Conservation (phyloP, 176 grass and related monocot genomes). For the Phoenix dactylifera region DNA sequence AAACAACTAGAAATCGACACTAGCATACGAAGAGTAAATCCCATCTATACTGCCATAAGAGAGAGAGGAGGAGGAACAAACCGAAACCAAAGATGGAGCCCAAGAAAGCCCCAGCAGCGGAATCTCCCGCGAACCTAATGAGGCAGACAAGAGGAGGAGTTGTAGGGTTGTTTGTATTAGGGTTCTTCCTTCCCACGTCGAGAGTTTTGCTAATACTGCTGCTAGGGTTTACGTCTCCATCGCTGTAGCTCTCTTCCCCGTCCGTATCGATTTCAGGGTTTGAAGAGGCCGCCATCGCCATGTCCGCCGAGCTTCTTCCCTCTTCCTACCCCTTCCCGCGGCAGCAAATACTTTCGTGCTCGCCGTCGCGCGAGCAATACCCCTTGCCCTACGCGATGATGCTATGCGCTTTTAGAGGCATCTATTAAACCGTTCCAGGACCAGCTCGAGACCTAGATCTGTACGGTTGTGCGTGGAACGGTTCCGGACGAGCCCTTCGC, state of each 20-base stretch:
- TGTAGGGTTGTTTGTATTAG: background rate
- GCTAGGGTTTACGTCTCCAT: background rate
- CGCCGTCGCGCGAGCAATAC: too few species aligned
- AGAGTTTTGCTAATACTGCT: too few species aligned
- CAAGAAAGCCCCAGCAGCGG: conserved; percentile 13
- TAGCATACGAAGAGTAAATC: too few species aligned
- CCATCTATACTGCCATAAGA: too few species aligned
- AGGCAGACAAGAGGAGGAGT: conserved; percentile 1
- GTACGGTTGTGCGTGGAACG: too few species aligned
- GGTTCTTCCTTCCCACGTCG: background rate
- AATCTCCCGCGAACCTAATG: conserved; percentile 2
- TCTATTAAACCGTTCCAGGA: too few species aligned
- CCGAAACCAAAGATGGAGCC: conserved; percentile 15
- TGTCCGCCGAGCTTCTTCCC: background rate
- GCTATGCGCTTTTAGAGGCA: too few species aligned
- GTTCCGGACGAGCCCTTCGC: too few species aligned
- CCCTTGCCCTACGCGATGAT: too few species aligned
- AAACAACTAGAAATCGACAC: too few species aligned
- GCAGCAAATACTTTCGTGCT: too few species aligned
- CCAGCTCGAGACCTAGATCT: too few species aligned
- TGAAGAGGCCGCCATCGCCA: conserved; percentile 30
- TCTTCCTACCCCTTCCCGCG: background rate
- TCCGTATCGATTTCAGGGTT: conserved; percentile 41
- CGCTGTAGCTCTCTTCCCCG: conserved; percentile 26
- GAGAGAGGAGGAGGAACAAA: background rate